Conservation (phyloP, 2,329 filamentous ascomycete genomes). For the Colletotrichum eremochloae region DNA sequence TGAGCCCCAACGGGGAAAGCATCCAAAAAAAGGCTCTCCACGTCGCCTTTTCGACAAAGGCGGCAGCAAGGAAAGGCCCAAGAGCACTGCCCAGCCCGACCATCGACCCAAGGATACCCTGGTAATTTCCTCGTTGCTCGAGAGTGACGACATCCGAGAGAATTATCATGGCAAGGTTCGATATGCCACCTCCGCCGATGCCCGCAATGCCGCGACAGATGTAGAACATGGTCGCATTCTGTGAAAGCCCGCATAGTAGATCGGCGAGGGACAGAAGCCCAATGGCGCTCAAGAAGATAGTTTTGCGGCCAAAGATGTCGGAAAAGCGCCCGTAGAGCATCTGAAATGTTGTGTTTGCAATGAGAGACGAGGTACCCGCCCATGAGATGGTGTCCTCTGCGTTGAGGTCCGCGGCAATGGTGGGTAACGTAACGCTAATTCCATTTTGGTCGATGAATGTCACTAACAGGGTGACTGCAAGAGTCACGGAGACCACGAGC, state of each 20-base stretch:
- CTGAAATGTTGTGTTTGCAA: conserved; percentile 73
- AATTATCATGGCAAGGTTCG: conserved; percentile 71
- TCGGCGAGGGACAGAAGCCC: conserved; percentile 67
- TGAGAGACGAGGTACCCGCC: conserved; percentile 66
- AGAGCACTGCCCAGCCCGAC: conserved; percentile 58
- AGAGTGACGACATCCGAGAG: conserved; percentile 71
- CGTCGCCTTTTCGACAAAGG: conserved; percentile 52
- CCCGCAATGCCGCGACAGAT: conserved; percentile 71
- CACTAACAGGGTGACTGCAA: conserved; percentile 67
- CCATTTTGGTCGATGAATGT: conserved; percentile 70
- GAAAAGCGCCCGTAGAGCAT: conserved; percentile 74
- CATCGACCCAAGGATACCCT: conserved; percentile 57
- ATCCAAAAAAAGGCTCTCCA: conserved; percentile 62
- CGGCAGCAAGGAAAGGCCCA: conserved; percentile 60
- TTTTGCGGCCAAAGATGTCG: conserved; percentile 72
- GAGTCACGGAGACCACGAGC: conserved; percentile 63
- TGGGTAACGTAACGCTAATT: conserved; percentile 64
- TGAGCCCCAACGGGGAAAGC: conserved; percentile 62
- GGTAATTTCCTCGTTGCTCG: conserved; percentile 69
- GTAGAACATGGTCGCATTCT: conserved; percentile 70
- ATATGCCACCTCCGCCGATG: conserved; percentile 73
- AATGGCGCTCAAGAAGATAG: conserved; percentile 67
- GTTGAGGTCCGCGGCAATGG: conserved; percentile 62
- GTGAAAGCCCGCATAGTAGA: conserved; percentile 69
- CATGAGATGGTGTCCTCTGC: conserved; percentile 66